phyloP scores from a whole-genome alignment of 2,329 filamentous ascomycete genomes.

The Talaromyces sp. region DNA sequence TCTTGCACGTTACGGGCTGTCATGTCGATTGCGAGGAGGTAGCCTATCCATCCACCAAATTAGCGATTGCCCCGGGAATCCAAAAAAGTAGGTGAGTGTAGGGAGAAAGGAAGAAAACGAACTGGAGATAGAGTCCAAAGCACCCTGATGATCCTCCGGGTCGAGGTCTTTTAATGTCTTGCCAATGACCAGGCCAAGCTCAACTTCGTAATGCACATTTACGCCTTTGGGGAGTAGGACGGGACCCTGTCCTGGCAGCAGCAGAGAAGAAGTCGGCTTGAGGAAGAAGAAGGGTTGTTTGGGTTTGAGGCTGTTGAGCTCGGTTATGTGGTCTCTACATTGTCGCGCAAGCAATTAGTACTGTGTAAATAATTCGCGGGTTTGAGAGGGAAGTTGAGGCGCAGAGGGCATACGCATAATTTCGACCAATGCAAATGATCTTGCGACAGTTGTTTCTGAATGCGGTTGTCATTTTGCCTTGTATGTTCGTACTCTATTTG shows the following conservation, averaged over 20 bases:
- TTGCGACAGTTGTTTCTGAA: slow-evolving; percentile 60
- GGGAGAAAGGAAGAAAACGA: background rate
- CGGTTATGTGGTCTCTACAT: slow-evolving; percentile 80
- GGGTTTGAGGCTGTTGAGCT: slow-evolving; percentile 81
- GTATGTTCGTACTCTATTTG: background rate
- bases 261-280: slow-evolving; percentile 84
- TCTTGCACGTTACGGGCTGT: slow-evolving; percentile 93
- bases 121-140: slow-evolving; percentile 79
- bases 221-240: slow-evolving; percentile 79
- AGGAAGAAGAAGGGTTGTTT: slow-evolving; percentile 99
- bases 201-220: slow-evolving; percentile 89
- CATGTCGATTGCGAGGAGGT: slow-evolving; percentile 93
- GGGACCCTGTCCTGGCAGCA: slow-evolving; percentile 73
- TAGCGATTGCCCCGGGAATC: background rate
- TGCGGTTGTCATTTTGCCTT: slow-evolving; percentile 37
- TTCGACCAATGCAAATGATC: slow-evolving; percentile 89
- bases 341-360: slow-evolving; percentile 8
- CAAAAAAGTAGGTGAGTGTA: background rate
- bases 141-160: slow-evolving; percentile 68
- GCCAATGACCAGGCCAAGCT: slow-evolving; percentile 85
- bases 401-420: slow-evolving; percentile 77
- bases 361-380: background rate
- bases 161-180: slow-evolving; percentile 73
- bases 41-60: slow-evolving; percentile 52
- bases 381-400: background rate